These are phyloP conservation scores for Dissophora ornata DNA, from an alignment of 192 early-diverging fungal genomes.

Conservation along the genomic window DNA sequence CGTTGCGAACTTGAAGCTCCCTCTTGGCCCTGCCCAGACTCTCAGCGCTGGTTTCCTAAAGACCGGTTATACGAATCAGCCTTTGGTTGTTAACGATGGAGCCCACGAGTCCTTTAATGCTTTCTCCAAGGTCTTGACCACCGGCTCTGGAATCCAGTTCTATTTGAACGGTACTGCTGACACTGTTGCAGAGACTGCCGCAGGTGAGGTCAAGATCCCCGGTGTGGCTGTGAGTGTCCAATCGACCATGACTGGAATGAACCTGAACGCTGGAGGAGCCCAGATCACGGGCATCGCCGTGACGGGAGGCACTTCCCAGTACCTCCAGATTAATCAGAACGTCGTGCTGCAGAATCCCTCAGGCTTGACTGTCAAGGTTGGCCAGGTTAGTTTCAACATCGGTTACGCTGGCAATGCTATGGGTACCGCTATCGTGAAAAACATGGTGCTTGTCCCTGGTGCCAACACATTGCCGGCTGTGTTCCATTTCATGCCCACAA, in stretches of 20 bases:
- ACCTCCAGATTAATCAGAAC: slow-evolving; percentile 57
- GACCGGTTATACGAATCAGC: slow-evolving; percentile 55
- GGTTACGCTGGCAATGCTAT: slow-evolving; percentile 39
- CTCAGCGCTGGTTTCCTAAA: slow-evolving; percentile 58
- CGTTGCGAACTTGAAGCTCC: slow-evolving; percentile 49
- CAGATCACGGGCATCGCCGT: slow-evolving; percentile 63
- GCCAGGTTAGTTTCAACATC: slow-evolving; percentile 59
- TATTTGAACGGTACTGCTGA: slow-evolving; percentile 63
- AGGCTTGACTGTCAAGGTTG: slow-evolving; percentile 61
- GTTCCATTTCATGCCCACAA: slow-evolving; percentile 55
- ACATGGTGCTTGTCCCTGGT: slow-evolving; percentile 61
- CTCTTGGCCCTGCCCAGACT: slow-evolving; percentile 50
- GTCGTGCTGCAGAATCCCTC: slow-evolving; percentile 64
- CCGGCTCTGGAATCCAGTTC: slow-evolving; percentile 56
- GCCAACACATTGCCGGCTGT: slow-evolving; percentile 54
- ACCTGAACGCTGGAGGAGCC: slow-evolving; percentile 61
- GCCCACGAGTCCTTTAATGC: slow-evolving; percentile 60
- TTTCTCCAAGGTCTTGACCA: slow-evolving; percentile 63
- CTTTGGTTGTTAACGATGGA: slow-evolving; percentile 56
- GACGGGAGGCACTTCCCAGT: slow-evolving; percentile 60
- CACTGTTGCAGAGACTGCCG: slow-evolving; percentile 64
- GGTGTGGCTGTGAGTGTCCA: slow-evolving; percentile 63
- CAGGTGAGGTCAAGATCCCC: slow-evolving; percentile 63
- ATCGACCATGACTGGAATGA: slow-evolving; percentile 64
- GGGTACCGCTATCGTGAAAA: slow-evolving; percentile 56